A percentile compares a stretch with the other conserved stretches of the same genome.
These are phyloP conservation scores for Tricholoma furcatifolium DNA, from an alignment of 768 basidiomycete species.

Conservation along the genomic window DNA sequence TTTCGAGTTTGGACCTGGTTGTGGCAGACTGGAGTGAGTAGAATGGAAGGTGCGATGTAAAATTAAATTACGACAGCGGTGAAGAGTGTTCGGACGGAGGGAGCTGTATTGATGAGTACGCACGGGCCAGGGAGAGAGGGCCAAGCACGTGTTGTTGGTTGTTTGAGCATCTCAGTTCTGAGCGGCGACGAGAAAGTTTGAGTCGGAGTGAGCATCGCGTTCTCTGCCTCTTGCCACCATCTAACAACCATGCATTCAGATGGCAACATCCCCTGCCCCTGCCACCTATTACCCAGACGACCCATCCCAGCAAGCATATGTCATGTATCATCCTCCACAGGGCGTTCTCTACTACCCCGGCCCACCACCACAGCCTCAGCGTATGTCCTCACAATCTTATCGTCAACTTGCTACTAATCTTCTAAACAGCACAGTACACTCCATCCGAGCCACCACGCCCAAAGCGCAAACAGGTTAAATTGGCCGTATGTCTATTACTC, in stretches of 20 bases:
- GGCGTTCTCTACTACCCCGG: constrained; percentile 42
- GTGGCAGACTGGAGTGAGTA: too few species aligned
- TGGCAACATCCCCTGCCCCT: constrained; percentile 35
- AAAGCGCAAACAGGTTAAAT: constrained; percentile 88
- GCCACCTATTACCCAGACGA: constrained; percentile 26
- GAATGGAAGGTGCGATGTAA: too few species aligned
- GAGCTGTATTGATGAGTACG: constrained; percentile 1
- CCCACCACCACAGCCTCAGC: constrained; percentile 37
- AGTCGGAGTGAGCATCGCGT: constrained; percentile 11
- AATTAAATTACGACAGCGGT: too few species aligned
- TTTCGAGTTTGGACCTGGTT: too few species aligned
- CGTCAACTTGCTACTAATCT: neutral
- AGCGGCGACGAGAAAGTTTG: constrained; percentile 15
- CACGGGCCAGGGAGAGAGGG: constrained; percentile 12
- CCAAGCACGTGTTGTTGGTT: constrained; percentile 7
- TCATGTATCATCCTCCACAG: constrained; percentile 39
- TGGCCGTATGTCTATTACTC: constrained; percentile 51
- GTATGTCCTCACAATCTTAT: constrained; percentile 23
- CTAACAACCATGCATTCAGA: constrained; percentile 3
- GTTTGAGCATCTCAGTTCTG: constrained; percentile 4
- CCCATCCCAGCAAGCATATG: constrained; percentile 29
- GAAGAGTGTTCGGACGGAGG: neutral
- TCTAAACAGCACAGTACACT: constrained; percentile 12
- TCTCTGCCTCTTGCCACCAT: neutral
- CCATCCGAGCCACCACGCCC: constrained; percentile 39